These are phyloP conservation scores for Gentiana macrophylla DNA, from an alignment of 257 asterid genomes.

Conservation along the genomic window DNA sequence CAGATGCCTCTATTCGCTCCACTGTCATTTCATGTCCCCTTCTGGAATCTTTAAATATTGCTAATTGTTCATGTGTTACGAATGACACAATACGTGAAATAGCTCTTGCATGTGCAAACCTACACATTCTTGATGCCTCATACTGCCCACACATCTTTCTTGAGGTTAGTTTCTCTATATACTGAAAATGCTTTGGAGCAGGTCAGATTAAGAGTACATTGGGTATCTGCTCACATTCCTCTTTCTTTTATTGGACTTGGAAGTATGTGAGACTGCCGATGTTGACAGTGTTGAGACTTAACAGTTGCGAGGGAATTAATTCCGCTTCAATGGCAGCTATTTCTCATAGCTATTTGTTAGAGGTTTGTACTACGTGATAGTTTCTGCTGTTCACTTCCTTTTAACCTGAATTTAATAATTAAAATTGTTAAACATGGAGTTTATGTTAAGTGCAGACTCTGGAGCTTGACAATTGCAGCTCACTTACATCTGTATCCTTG, in stretches of 20 bases:
- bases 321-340: conserved; percentile 92
- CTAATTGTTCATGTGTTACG: conserved; percentile 86
- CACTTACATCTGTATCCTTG: conserved; percentile 74
- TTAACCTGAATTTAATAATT: conserved; percentile 5
- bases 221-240: conserved; percentile 20
- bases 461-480: conserved; percentile 90
- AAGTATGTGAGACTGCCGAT: conserved; percentile 74
- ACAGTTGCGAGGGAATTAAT: conserved; percentile 95
- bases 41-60: conserved; percentile 86
- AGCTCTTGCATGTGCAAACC: conserved; percentile 55
- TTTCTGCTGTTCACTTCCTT: neutral
- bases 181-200: neutral
- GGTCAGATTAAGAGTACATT: neutral
- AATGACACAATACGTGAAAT: conserved; percentile 89
- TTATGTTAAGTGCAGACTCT: conserved; percentile 47
- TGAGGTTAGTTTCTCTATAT: conserved; percentile 35
- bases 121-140: conserved; percentile 82
- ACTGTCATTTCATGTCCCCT: conserved; percentile 89
- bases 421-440: neutral
- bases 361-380: conserved; percentile 44
- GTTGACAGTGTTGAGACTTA: conserved; percentile 93
- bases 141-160: conserved; percentile 95
- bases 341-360: conserved; percentile 46
- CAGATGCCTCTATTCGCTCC: conserved; percentile 95
- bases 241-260: conserved; percentile 15